Conservation (phyloP, 1,284 basidiomycete genomes). For the Sanghuangporus baumii region DNA sequence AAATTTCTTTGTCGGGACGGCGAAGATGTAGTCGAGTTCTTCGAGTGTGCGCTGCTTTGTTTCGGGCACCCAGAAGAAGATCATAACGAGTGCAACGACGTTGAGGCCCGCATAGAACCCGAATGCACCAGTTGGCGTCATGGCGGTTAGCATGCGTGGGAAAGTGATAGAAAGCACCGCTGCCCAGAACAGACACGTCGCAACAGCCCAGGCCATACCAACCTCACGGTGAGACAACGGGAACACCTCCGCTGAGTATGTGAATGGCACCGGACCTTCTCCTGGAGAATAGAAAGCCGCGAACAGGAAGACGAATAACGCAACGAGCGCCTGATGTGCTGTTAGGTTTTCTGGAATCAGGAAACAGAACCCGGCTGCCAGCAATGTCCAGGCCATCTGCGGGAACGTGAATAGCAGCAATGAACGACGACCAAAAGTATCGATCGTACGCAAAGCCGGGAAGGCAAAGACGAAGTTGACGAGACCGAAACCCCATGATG, state of each 20-base stretch:
- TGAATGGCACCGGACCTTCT: slow-evolving; percentile 70
- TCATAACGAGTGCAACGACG: slow-evolving; percentile 44
- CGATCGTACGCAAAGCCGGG: slow-evolving; percentile 55
- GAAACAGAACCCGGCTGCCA: slow-evolving; percentile 56
- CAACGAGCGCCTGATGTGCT: slow-evolving; percentile 45
- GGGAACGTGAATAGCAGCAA: slow-evolving; percentile 56
- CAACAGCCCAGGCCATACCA: slow-evolving; percentile 49
- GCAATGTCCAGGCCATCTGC: slow-evolving; percentile 51
- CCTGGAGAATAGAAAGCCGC: slow-evolving; percentile 54
- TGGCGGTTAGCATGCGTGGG: slow-evolving; percentile 46
- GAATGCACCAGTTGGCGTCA: slow-evolving; percentile 44
- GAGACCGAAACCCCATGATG: slow-evolving; percentile 69
- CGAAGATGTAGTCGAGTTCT: slow-evolving; percentile 57
- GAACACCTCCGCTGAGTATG: slow-evolving; percentile 61
- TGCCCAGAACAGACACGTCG: slow-evolving; percentile 47
- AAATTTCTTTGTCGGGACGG: slow-evolving; percentile 52
- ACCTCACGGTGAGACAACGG: slow-evolving; percentile 54
- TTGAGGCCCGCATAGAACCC: slow-evolving; percentile 53
- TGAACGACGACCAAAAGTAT: slow-evolving; percentile 54
- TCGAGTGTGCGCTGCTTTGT: slow-evolving; percentile 68
- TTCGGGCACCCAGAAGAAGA: slow-evolving; percentile 45
- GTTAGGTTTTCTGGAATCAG: slow-evolving; percentile 35
- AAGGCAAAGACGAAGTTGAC: slow-evolving; percentile 62
- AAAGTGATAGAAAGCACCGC: slow-evolving; percentile 54
- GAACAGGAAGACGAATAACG: slow-evolving; percentile 55